These are phyloP conservation scores for Penicillium sp. DNA, from an alignment of 2,329 filamentous ascomycete species.

Conservation along the genomic window DNA sequence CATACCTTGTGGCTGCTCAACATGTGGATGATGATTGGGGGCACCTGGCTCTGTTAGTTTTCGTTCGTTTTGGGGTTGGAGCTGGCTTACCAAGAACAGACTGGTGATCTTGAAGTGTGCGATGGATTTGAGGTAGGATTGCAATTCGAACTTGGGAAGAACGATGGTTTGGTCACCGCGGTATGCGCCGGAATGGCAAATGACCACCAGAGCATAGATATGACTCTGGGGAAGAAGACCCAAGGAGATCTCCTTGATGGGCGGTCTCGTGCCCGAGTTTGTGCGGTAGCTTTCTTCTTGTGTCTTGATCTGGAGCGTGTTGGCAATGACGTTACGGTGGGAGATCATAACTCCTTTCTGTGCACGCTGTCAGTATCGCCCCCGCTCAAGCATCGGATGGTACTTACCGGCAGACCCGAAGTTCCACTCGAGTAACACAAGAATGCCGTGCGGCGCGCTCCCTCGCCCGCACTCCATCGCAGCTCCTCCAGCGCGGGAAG, in stretches of 20 bases:
- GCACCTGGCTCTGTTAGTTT: constrained; percentile 54
- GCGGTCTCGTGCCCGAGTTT: not conserved
- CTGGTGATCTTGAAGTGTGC: constrained; percentile 68
- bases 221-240: constrained; percentile 80
- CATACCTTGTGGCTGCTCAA: constrained; percentile 64
- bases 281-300: constrained; percentile 50
- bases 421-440: constrained; percentile 81
- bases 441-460: constrained; percentile 67
- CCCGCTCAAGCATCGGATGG: not conserved
- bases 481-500: constrained; percentile 43
- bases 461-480: constrained; percentile 46
- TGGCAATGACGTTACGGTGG: constrained; percentile 76
- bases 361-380: constrained; percentile 10
- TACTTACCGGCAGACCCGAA: constrained; percentile 70
- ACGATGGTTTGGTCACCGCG: constrained; percentile 74
- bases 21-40: constrained; percentile 79
- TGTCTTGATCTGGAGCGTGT: constrained; percentile 64
- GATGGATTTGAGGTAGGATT: constrained; percentile 64
- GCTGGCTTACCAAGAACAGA: constrained; percentile 62
- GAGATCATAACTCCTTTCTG: constrained; percentile 85
- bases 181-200: constrained; percentile 66
- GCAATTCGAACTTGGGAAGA: constrained; percentile 72
- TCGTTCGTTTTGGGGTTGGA: not conserved
- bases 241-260: constrained; percentile 54
- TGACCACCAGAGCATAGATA: constrained; percentile 75